A percentile compares a stretch with the other conserved stretches of the same genome.
These are phyloP conservation scores for Microdochium bolleyi DNA, from an alignment of 2,329 filamentous ascomycete species.

Conservation along the genomic window DNA sequence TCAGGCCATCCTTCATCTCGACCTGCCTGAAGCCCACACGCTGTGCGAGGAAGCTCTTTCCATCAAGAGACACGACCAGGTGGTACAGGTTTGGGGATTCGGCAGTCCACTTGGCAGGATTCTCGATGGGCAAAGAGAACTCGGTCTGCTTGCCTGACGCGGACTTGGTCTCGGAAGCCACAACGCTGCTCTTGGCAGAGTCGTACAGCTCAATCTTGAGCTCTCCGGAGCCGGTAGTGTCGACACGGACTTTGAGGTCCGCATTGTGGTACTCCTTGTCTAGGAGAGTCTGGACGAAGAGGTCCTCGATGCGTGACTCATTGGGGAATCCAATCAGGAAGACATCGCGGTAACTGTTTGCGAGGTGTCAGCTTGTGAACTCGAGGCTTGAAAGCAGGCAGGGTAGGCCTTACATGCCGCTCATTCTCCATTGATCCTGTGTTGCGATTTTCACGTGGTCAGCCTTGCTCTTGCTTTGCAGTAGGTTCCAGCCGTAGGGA, in stretches of 20 bases:
- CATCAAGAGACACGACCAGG: conserved; percentile 18
- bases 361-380: conserved; percentile 29
- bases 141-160: conserved; percentile 24
- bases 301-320: conserved; percentile 44
- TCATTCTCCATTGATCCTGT: conserved; percentile 53
- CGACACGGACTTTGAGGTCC: conserved; percentile 32
- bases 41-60: conserved; percentile 30
- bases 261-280: conserved; percentile 45
- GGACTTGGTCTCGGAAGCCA: conserved; percentile 44
- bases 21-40: conserved; percentile 51
- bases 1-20: conserved; percentile 46
- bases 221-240: conserved; percentile 46
- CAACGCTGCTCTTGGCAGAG: conserved; percentile 45
- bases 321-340: conserved; percentile 47
- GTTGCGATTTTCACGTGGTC: neutral
- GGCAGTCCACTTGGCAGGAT: conserved; percentile 53
- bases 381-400: neutral
- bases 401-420: conserved; percentile 28
- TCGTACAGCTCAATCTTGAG: conserved; percentile 48
- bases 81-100: conserved; percentile 51
- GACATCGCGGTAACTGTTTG: conserved; percentile 43
- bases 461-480: neutral
- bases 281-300: conserved; percentile 44
- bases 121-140: conserved; percentile 23
- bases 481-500: neutral